phyloP scores from a whole-genome alignment of 805 yeast species.

The Teunomyces aglyptinius region DNA sequence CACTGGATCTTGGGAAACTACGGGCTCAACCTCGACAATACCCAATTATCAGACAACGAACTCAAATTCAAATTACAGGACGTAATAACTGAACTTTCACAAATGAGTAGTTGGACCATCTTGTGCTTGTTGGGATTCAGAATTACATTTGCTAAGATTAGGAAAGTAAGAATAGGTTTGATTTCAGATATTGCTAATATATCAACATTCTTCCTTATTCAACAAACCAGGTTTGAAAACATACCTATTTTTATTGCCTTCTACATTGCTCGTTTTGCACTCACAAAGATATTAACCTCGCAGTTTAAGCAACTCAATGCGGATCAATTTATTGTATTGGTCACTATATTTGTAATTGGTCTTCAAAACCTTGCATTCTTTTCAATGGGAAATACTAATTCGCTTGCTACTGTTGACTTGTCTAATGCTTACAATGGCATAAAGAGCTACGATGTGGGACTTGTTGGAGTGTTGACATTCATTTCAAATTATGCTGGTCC shows the following conservation, averaged over 20 bases:
- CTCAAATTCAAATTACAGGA: conserved; percentile 19
- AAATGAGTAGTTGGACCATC: conserved; percentile 23
- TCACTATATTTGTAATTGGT: conserved; percentile 43
- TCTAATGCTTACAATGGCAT: conserved; percentile 93
- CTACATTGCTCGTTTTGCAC: conserved; percentile 21
- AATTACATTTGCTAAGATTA: conserved; percentile 20
- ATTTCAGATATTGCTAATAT: conserved; percentile 35
- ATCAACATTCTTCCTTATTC: conserved; percentile 44
- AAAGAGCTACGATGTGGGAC: conserved; percentile 59
- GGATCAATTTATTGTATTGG: conserved; percentile 20
- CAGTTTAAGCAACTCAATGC: conserved; percentile 10
- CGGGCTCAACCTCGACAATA: conserved; percentile 20
- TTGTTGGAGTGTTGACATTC: conserved; percentile 78
- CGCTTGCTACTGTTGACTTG: conserved; percentile 85
- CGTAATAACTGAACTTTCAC: conserved; percentile 25
- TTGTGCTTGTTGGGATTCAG: conserved; percentile 31
- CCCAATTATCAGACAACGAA: conserved; percentile 5
- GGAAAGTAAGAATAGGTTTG: conserved; percentile 23
- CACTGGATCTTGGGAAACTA: conserved; percentile 30
- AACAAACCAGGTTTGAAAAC: conserved; percentile 53
- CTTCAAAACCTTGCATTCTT: conserved; percentile 79
- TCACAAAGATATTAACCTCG: conserved; percentile 14
- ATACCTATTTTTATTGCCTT: conserved; percentile 54
- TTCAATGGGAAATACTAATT: conserved; percentile 87
- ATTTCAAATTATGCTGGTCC: conserved; percentile 85